Conservation (phyloP, 2,329 filamentous ascomycete species). For the Volutella citrinella region DNA sequence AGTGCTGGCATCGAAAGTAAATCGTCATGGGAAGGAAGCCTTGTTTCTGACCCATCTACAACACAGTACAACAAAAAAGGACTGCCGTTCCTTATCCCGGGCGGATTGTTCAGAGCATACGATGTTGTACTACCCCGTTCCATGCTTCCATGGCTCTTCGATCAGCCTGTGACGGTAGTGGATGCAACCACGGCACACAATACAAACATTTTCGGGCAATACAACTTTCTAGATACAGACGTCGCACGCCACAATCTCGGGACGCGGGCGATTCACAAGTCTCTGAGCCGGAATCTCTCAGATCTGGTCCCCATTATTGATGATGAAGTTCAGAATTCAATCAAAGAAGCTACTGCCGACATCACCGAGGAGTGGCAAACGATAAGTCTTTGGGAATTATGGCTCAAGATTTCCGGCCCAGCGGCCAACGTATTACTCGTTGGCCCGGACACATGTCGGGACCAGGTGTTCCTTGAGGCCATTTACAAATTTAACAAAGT, state of each 20-base stretch:
- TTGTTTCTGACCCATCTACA: no score
- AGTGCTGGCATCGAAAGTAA: neutral
- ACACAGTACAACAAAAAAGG: slow-evolving; percentile 39
- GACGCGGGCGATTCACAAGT: slow-evolving; percentile 41
- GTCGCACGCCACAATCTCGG: slow-evolving; percentile 37
- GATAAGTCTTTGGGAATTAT: slow-evolving; percentile 44
- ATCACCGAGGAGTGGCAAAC: slow-evolving; percentile 35
- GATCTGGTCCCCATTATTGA: slow-evolving; percentile 39
- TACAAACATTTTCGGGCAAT: slow-evolving; percentile 34
- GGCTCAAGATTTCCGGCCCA: slow-evolving; percentile 39
- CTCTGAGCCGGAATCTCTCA: slow-evolving; percentile 39
- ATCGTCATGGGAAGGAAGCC: no score
- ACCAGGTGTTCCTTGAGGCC: slow-evolving; percentile 43
- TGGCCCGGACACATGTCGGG: slow-evolving; percentile 35
- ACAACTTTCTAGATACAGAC: slow-evolving; percentile 40
- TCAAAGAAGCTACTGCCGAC: slow-evolving; percentile 33
- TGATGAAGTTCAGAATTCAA: slow-evolving; percentile 35
- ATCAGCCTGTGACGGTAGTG: slow-evolving; percentile 42
- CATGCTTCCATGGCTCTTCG: slow-evolving; percentile 45
- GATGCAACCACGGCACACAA: slow-evolving; percentile 41
- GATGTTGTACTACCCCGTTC: slow-evolving; percentile 44
- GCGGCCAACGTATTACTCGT: slow-evolving; percentile 44
- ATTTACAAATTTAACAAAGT: slow-evolving; percentile 49
- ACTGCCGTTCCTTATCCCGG: slow-evolving; percentile 40
- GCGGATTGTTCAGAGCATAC: slow-evolving; percentile 36